Percentiles rank a stretch among this genome's conserved stretches.
phyloP scores from a whole-genome alignment of 805 yeast species.

The Saturnispora mendoncae region DNA sequence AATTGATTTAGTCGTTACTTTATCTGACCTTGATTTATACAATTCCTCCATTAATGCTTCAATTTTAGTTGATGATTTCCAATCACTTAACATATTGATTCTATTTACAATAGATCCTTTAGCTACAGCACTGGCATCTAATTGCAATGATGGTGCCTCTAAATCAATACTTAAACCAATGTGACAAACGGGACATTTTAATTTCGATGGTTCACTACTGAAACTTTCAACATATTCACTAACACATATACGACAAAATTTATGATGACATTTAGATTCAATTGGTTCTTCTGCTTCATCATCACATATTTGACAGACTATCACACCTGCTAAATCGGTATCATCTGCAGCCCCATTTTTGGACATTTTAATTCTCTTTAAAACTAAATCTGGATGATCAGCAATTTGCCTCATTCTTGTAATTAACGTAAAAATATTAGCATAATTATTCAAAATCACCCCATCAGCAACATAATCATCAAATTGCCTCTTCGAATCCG shows the following conservation, averaged over 20 bases:
- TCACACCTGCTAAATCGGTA: conserved; percentile 34
- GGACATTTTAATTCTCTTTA: conserved; percentile 45
- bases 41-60: conserved; percentile 94
- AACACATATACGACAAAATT: conserved; percentile 87
- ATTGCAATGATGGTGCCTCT: conserved; percentile 75
- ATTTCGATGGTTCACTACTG: conserved; percentile 45
- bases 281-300: conserved; percentile 98
- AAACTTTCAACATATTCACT: conserved; percentile 82
- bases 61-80: conserved; percentile 94
- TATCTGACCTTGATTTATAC: conserved; percentile 75
- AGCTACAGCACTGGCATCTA: conserved; percentile 47
- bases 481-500: conserved; percentile 80
- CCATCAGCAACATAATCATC: conserved; percentile 93
- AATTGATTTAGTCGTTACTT: conserved; percentile 86
- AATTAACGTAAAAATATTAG: conserved; percentile 90
- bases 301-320: conserved; percentile 88
- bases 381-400: conserved; percentile 93
- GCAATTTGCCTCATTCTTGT: conserved; percentile 98
- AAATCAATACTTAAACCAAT: conserved; percentile 86
- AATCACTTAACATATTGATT: conserved; percentile 75
- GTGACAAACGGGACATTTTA: conserved; percentile 95
- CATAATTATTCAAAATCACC: conserved; percentile 92
- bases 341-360: conserved; percentile 27
- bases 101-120: conserved; percentile 76
- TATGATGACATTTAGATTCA: conserved; percentile 88